Conservation (phyloP, 495 filamentous ascomycete species). For the Penicillium longicatenatum region DNA sequence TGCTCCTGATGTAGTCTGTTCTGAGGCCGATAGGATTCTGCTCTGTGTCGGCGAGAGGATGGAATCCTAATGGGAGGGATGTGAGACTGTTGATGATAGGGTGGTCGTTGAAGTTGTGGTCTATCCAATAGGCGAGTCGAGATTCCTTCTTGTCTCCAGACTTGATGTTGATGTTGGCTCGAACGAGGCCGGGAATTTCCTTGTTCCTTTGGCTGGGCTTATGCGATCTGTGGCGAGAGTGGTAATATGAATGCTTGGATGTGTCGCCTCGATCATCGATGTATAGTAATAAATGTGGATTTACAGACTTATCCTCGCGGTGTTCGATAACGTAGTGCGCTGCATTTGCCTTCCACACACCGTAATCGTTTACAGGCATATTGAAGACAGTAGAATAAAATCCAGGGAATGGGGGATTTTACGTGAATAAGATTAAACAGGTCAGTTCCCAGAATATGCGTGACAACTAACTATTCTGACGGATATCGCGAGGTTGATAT, state of each 20-base stretch:
- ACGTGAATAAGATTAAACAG: too few relatives aligned
- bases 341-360: neutral
- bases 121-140: neutral
- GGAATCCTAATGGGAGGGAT: neutral
- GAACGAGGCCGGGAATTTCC: constrained; percentile 2
- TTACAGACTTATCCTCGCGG: neutral
- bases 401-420: too few relatives aligned
- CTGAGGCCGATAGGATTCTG: constrained; percentile 1
- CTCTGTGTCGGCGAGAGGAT: constrained; percentile 11
- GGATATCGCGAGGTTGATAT: neutral
- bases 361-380: neutral
- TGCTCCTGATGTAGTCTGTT: constrained; percentile 36
- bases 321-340: neutral
- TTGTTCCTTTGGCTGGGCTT: neutral
- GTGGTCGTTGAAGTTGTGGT: neutral
- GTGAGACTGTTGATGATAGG: neutral
- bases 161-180: constrained; percentile 21
- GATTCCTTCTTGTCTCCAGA: neutral
- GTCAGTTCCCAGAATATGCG: too few relatives aligned
- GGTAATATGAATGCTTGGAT: neutral
- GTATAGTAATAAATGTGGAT: neutral
- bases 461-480: too few relatives aligned
- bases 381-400: too few relatives aligned
- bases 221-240: neutral
- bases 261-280: neutral